Percentiles rank a stretch among this genome's conserved stretches.
Evolutionary conservation across 345 rosid genomes (phyloP).

Genomic region (Brassica carinata): DNA sequence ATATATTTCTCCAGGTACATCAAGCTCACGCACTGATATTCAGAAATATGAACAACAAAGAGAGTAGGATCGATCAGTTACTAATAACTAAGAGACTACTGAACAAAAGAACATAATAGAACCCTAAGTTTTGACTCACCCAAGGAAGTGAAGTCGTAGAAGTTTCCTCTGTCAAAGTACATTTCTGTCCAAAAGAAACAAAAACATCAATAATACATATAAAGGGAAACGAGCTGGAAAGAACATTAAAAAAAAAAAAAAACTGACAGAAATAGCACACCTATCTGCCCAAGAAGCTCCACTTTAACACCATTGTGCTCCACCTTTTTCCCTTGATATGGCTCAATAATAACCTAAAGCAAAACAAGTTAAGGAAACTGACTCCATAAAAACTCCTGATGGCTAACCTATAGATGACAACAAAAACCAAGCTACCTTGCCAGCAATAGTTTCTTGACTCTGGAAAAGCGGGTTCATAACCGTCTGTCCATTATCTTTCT

Average conservation of each 20-base stretch:
- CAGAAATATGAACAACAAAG: constrained; percentile 19
- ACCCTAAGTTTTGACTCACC: constrained; percentile 55
- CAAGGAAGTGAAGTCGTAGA: constrained; percentile 94
- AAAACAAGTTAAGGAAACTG: not conserved
- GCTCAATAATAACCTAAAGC: constrained; percentile 74
- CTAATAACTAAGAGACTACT: not conserved
- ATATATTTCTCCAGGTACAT: constrained; percentile 93
- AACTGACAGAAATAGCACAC: constrained; percentile 39
- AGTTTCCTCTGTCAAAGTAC: constrained; percentile 92
- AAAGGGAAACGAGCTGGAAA: not conserved
- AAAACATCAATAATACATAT: not conserved
- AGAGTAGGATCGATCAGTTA: not conserved
- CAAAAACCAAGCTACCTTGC: constrained; percentile 58
- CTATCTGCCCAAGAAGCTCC: constrained; percentile 98
- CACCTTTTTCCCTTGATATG: constrained; percentile 87
- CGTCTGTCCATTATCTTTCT: constrained; percentile 95
- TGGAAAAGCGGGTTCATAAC: constrained; percentile 80
- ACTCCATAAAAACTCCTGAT: not conserved
- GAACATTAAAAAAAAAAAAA: not conserved
- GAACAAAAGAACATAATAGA: not conserved
- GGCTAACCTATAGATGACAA: not conserved
- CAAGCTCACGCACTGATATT: constrained; percentile 87
- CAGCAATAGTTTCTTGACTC: constrained; percentile 92
- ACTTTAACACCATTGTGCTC: constrained; percentile 96
- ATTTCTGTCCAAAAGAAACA: constrained; percentile 59